Base-by-base conservation (phyloP, 2,329 filamentous ascomycete genomes). In the Cadophora luteo-olivacea region DNA sequence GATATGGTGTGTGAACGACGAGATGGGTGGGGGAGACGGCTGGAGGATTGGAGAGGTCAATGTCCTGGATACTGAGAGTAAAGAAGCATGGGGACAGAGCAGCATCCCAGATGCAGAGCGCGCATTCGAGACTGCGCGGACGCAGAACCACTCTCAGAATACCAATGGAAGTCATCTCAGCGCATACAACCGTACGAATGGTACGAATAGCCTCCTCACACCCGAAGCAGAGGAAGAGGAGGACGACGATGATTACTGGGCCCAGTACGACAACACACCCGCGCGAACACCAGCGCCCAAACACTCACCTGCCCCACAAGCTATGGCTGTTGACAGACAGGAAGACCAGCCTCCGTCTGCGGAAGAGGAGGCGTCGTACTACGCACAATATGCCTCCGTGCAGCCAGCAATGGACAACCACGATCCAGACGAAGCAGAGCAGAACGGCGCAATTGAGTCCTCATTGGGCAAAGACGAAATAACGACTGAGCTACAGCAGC, bases 401-500 rank as follows among this genome's bases (percentile, higher is more conserved):
- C 92, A 95, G 77, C 91, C 92, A 2, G 92, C 92, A 38, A 88
- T 95, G 84, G 92, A 95, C 79, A 88, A 88, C 66, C 89, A 94
- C 77, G 92, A 94, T 72, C 92, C 92, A n/a, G 91, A 93, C 74
- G 91, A 93, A 80, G 89, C 81, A 33, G 70, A 79, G 32, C 77
- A 75, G 12, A 79, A 80, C 0, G 79, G 78, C 11, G 72, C 77
- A 11, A 78, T 82, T 54, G 79, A 84, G 65, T 83, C 82, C 24
- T 85, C 83, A 0, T 77, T 87, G 9, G 81, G 81, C 24, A 80
- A 81, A 63, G 79, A 83, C 66, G 77, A 81, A 6, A 75, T 84
- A 4, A 68, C 72, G 5, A 68, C 60, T 68, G 74, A 76, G 70
- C 16, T 77, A 63, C 72, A 74, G 71, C 64, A 77, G 69, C 68